A percentile compares a stretch with the other conserved stretches of the same genome.
phyloP scores from a whole-genome alignment of 331 rosid genomes.

The Acacia concinna region DNA sequence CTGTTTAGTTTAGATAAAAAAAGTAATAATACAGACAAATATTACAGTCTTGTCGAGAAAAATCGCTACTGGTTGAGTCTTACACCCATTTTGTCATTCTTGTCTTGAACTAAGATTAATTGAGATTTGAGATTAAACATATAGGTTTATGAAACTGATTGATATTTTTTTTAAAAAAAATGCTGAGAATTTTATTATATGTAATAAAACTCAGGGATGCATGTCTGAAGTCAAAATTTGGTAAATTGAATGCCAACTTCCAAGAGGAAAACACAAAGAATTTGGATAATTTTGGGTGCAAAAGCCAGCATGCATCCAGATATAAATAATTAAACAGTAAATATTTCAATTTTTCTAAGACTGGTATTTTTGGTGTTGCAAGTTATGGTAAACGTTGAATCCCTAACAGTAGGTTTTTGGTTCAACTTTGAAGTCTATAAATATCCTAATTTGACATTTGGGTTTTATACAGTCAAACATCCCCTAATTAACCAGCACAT shows the following conservation, averaged over 20 bases:
- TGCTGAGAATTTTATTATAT: background rate
- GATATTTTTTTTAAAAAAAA: background rate
- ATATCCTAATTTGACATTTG: constrained; percentile 6
- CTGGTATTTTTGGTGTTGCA: constrained; percentile 10
- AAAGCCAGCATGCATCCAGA: background rate
- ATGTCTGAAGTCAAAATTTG: background rate
- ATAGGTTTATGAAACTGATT: no score
- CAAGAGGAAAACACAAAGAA: background rate
- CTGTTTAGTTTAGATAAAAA: no score
- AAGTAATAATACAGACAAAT: no score
- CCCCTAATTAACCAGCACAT: background rate
- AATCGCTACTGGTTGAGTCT: no score
- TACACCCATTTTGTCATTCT: no score
- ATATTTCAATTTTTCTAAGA: background rate
- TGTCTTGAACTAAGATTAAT: no score
- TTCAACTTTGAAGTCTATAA: background rate
- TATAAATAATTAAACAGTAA: background rate
- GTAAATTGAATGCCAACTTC: background rate
- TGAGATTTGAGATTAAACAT: background rate
- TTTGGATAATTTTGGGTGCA: background rate
- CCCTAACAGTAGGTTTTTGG: constrained; percentile 25
- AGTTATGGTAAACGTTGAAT: background rate
- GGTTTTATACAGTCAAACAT: background rate
- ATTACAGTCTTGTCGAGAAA: no score
- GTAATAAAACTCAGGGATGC: background rate